Percentiles rank a stretch among this genome's conserved stretches.
phyloP scores from a whole-genome alignment of 345 rosid species.

The Eucalyptus curtisii region DNA sequence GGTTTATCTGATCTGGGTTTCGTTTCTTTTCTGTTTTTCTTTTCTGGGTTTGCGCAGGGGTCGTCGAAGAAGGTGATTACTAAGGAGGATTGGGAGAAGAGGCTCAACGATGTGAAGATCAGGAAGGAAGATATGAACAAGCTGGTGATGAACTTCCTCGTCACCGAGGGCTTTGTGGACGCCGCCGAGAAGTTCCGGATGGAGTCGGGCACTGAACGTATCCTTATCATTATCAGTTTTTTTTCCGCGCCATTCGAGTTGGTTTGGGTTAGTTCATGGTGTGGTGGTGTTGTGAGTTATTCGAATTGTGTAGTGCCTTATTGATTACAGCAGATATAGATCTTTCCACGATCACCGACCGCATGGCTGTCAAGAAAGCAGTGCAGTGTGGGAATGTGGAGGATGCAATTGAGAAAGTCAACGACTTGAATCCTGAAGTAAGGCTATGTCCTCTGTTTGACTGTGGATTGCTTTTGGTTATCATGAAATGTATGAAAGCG shows the following conservation, averaged over 20 bases:
- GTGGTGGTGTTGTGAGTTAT: not conserved
- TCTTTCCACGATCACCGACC: slow-evolving; percentile 84
- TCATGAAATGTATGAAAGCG: not conserved
- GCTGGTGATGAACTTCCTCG: slow-evolving; percentile 96
- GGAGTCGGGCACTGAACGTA: slow-evolving; percentile 97
- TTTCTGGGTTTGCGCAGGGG: not conserved
- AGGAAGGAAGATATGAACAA: slow-evolving; percentile 96
- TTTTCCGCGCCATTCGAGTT: not conserved
- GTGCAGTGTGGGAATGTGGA: slow-evolving; percentile 93
- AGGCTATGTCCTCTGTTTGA: not conserved
- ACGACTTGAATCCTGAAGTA: slow-evolving; percentile 94
- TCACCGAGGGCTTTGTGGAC: slow-evolving; percentile 93
- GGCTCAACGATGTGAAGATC: slow-evolving; percentile 69
- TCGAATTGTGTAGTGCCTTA: slow-evolving; percentile 22
- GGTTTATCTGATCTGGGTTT: not conserved
- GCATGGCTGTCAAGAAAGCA: slow-evolving; percentile 97
- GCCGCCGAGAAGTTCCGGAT: slow-evolving; percentile 83
- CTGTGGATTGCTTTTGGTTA: not conserved
- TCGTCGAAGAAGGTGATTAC: slow-evolving; percentile 9
- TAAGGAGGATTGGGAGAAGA: slow-evolving; percentile 91
- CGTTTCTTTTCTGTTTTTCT: not conserved
- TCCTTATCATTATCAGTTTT: slow-evolving; percentile 13
- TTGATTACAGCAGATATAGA: slow-evolving; percentile 78
- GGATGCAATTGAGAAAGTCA: slow-evolving; percentile 95
- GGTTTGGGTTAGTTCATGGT: not conserved